Evolutionary conservation across 768 basidiomycete species (phyloP), one percentile per base, ranked within the genome.

Genomic region (Lanmaoa rubissima): DNA sequence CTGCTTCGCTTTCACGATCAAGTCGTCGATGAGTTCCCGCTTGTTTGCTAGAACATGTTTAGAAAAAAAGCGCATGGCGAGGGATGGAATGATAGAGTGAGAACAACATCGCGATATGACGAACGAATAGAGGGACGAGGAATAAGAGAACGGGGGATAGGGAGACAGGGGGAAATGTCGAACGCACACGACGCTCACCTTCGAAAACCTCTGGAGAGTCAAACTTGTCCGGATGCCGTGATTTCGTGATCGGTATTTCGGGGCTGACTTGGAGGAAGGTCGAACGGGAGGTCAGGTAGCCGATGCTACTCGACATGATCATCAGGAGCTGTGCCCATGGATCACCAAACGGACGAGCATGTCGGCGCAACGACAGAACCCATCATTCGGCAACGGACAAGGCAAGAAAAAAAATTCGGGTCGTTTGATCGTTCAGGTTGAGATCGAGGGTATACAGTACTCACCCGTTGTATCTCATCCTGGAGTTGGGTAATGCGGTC

Each of bases 401-500:
- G 53, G 17, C 5, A 19, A 31, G 16, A 44, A 32, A n/a, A 13
- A 24, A 21, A 35, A 8, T 36, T 43, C 34, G 13, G 39, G 6
- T 28, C 28, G 4, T 28, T 28, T 52, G 16, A 28, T 47, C 32
- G 39, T 48, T 42, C 58, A 19, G 3, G 26, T 24, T 32, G 4
- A 19, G 1, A 60, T 76, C 13, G 24, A n/a, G 55, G 45, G 16
- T 24, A 13, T 31, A 31, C 31, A 10, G 48, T 31, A 51, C 67
- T 51, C 52, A 88, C 91, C 76, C 90, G 85, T 74, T 96, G 93
- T 57, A 94, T 92, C 74, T 90, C 90, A 83, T 96, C 89, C 79
- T 94, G 92, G 53, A 95, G 85, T 72, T 95, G 94, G 11, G 94
- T 94, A 72, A 95, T 90, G 75, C 92, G 87, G 80, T 95, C 93